Evolutionary conservation across 1,139 yeast species (phyloP), one percentile per base, ranked within the genome.

Genomic region (Debaryomyces udenii): DNA sequence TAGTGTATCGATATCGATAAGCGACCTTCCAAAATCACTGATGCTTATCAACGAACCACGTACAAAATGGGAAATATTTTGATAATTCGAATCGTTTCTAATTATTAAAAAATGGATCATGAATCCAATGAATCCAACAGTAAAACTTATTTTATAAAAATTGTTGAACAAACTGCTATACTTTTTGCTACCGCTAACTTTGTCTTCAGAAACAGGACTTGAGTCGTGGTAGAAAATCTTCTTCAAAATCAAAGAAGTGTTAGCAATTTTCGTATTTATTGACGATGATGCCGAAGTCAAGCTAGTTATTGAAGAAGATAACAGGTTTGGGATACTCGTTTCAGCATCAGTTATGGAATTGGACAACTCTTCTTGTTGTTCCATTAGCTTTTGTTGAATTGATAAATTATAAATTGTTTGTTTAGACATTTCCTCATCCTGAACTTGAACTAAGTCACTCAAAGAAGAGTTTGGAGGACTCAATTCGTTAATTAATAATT

Each of bases 61-160:
- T 20, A 52, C 31, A 7, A 41, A 26, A 32, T 43, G 45, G 17
- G 40, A 28, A 16, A 51, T 10, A 14, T 45, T 45, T 9, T 40
- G 38, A 31, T 54, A 43, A 33, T 46, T 46, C 7, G 51, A 38
- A 37, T 56, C 51, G 41, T 56, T 54, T 40, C 59, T 59, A n/a
- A 57, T 48, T 9, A 70, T 32, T 14, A 72, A 44, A 36, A 64
- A 62, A 48, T 73, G 78, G 11, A 70, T 37, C 44, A 72, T 37
- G 37, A 72, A 57, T 1, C 78, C 76, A 31, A 71, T 54, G 39
- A 71, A 57, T 0, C 78, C 78, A 31, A 72, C 64, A 1, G 76
- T 66, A 35, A 70, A 51, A 39, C 75, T 68, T 27, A 70, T 46
- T 40, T 57, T 65, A 44, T 64, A 63, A n/a, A 70, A 36, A 27